Evolutionary conservation across 2,329 filamentous ascomycete genomes (phyloP), one percentile per base, ranked within the genome.

Genomic region (Aspergillus fumigatus): DNA sequence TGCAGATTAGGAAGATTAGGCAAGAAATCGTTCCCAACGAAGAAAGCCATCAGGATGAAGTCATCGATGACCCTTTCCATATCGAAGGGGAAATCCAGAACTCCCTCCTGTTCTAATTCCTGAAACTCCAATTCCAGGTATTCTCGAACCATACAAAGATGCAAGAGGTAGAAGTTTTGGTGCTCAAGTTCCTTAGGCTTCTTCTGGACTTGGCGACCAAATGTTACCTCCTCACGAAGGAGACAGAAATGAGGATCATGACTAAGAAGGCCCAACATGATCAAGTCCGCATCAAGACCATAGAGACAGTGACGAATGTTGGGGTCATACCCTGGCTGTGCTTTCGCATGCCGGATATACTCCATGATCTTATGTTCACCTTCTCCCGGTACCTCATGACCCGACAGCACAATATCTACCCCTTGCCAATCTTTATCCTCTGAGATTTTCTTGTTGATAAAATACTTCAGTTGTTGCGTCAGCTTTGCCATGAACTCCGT

Each of bases 301-400:
- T 99, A 99, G 61, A 99, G 82, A 75, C 95, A 99, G 76, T 99
- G 94, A 56, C 94, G 90, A 60, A 96, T 85, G 69, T 99, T 97
- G 51, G 90, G 84, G 73, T 96, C 88, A 75, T 99, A 99, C 61
- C 88, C 85, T 2, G 90, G 90, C 75, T 99, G 94, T 50, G 93
- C 92, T 80, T 97, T 97, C 60, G 94, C 90, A 75, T 95, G 90
- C 65, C 94, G 89, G 74, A 99, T 99, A 75, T 99, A 99, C 76
- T 99, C 95, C 94, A 99, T 99, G 76, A 99, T 96, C 79, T 99
- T 99, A 80, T 99, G 94, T 76, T 99, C 94, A 67, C 94, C 94
- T 77, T 99, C 95, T 67, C 94, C 94, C 6, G 94, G 94, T 26
- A 97, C 93, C 75, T 99, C 95, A 71, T 99, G 95, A 54, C 95